Evolutionary conservation across 441 rosid species (phyloP).

Genomic region (Eutrema salsugineum): DNA sequence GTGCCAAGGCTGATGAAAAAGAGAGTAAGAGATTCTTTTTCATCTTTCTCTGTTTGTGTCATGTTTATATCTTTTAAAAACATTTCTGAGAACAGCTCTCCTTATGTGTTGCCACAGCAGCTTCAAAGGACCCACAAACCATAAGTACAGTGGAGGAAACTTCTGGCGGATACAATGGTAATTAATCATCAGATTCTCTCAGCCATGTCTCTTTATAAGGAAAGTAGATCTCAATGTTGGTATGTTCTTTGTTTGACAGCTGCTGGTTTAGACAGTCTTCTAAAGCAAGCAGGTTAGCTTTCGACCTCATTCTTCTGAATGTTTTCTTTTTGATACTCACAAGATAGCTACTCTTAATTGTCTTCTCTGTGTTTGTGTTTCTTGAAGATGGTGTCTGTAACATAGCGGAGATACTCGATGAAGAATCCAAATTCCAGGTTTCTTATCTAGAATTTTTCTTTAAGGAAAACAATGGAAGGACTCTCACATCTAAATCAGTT

Average conservation of each 20-base stretch:
- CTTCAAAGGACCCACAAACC: constrained; percentile 1
- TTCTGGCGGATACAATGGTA: constrained; percentile 16
- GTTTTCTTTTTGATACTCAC: neutral
- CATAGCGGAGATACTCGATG: constrained; percentile 20
- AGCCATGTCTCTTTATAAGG: neutral
- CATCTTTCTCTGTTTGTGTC: neutral
- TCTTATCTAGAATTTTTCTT: neutral
- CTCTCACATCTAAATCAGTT: neutral
- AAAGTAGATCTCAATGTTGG: neutral
- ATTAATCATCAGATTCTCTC: neutral
- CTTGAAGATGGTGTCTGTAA: constrained; percentile 29
- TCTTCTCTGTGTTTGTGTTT: constrained; percentile 1
- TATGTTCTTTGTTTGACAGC: constrained; percentile 9
- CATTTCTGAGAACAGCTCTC: neutral
- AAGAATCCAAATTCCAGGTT: constrained; percentile 19
- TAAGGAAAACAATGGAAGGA: neutral
- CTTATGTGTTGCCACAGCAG: neutral
- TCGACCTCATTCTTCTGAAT: neutral
- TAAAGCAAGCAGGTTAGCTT: constrained; percentile 26
- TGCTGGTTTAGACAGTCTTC: constrained; percentile 8
- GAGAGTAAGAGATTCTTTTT: neutral
- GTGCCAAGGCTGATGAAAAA: constrained; percentile 18
- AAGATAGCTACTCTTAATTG: neutral
- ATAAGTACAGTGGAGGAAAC: neutral
- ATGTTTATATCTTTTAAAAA: neutral